Percentiles rank a stretch among this genome's conserved stretches.
These are phyloP conservation scores for Fusarium euwallaceae DNA, from an alignment of 2,329 filamentous ascomycete species.

Conservation along the genomic window DNA sequence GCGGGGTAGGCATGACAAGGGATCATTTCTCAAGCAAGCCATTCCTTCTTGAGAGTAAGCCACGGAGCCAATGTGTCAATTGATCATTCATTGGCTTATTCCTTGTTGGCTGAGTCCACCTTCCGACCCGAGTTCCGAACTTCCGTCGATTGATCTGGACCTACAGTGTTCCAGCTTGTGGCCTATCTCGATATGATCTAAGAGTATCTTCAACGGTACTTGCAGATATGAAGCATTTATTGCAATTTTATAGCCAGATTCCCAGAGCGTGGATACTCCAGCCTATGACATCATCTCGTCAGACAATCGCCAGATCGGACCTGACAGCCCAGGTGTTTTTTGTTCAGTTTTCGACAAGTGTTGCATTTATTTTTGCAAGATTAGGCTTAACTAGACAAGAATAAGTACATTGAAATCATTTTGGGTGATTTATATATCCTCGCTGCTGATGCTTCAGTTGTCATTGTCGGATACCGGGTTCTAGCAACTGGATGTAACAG, in stretches of 20 bases:
- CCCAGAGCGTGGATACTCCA: no score
- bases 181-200: neutral
- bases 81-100: neutral
- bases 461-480: neutral
- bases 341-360: no score
- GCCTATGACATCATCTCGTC: no score
- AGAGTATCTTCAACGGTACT: no score
- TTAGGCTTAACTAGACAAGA: no score
- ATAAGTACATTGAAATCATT: no score
- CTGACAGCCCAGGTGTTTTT: no score
- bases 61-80: neutral
- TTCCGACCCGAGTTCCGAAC: neutral
- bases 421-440: neutral
- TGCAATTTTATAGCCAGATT: no score
- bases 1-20: conserved; percentile 7
- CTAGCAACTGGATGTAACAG: neutral
- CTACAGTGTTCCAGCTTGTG: neutral
- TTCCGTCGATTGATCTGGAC: neutral
- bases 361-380: no score
- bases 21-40: neutral
- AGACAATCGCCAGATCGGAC: no score
- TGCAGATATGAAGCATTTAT: no score
- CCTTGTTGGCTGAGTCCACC: neutral
- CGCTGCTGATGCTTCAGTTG: neutral
- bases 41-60: neutral